A percentile compares a stretch with the other conserved stretches of the same genome.
phyloP scores from a whole-genome alignment of 345 rosid species.

The Linum tenue region DNA sequence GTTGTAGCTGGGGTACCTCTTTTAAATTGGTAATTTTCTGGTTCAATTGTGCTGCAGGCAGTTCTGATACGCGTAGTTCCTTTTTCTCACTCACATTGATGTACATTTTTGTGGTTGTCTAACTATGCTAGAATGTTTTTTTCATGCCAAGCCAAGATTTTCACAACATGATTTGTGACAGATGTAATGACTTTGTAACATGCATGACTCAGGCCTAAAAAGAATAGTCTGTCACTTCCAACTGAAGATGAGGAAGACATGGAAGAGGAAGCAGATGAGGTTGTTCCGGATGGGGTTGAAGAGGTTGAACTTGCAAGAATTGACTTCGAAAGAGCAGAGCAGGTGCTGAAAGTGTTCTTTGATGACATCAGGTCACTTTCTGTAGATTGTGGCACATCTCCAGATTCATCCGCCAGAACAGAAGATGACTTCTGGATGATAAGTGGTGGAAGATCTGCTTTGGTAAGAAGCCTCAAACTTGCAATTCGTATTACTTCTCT shows the following conservation, averaged over 20 bases:
- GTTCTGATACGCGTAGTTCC: no score
- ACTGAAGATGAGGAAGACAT: constrained; percentile 92
- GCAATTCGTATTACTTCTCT: constrained; percentile 4
- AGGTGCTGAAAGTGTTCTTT: constrained; percentile 62
- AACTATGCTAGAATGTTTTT: no score
- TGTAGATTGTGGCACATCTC: constrained; percentile 40
- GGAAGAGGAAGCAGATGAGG: constrained; percentile 95
- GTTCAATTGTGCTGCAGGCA: no score
- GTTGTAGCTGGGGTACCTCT: no score
- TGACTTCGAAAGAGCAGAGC: constrained; percentile 69
- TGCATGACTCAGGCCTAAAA: constrained; percentile 67
- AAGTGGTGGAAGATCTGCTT: constrained; percentile 32
- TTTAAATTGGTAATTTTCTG: no score
- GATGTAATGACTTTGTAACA: constrained; percentile 4
- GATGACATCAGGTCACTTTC: constrained; percentile 74
- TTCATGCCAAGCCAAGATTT: no score
- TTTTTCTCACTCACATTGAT: no score
- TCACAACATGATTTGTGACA: background rate
- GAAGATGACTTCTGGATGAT: constrained; percentile 45
- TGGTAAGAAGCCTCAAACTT: constrained; percentile 32
- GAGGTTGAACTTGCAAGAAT: constrained; percentile 95
- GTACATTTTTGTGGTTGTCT: no score
- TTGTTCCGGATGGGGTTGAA: constrained; percentile 94
- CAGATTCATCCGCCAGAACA: constrained; percentile 29
- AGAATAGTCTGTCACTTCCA: constrained; percentile 76